phyloP scores from a whole-genome alignment of 2,329 filamentous ascomycete genomes.

The Aureobasidium mangrovei region DNA sequence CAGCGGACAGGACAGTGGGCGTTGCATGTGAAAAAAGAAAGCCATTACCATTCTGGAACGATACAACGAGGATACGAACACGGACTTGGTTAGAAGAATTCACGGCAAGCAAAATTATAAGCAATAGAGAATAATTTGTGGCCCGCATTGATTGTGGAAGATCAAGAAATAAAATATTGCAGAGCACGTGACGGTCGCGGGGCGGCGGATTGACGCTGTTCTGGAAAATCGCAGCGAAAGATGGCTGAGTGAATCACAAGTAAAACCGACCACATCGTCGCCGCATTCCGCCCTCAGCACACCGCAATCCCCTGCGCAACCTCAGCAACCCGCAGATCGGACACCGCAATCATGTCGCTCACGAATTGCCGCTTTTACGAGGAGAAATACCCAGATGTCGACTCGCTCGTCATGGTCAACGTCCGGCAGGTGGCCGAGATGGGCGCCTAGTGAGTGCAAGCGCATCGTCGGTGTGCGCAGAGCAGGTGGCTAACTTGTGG shows the following conservation, averaged over 20 bases:
- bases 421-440: constrained; percentile 99
- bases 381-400: constrained; percentile 96
- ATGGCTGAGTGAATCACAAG: constrained; percentile 4
- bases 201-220: constrained; percentile 4
- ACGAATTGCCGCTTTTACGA: constrained; percentile 97
- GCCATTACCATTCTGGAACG: not conserved
- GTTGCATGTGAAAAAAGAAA: not conserved
- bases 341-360: constrained; percentile 33
- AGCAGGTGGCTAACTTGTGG: not conserved
- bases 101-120: too few species aligned
- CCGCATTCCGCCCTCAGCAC: not conserved
- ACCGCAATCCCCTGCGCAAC: not conserved
- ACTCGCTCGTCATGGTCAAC: constrained; percentile 99
- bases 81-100: too few species aligned
- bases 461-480: not conserved
- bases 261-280: constrained; percentile 3
- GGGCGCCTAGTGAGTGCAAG: constrained; percentile 65
- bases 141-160: not conserved
- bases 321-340: not conserved
- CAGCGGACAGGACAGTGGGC: too few species aligned
- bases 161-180: not conserved
- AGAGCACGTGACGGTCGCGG: constrained; percentile 12
- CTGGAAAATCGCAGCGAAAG: not conserved
- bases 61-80: too few species aligned
- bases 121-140: too few species aligned